phyloP scores from a whole-genome alignment of 306 rosid species.

The Citrullus colocynthis region DNA sequence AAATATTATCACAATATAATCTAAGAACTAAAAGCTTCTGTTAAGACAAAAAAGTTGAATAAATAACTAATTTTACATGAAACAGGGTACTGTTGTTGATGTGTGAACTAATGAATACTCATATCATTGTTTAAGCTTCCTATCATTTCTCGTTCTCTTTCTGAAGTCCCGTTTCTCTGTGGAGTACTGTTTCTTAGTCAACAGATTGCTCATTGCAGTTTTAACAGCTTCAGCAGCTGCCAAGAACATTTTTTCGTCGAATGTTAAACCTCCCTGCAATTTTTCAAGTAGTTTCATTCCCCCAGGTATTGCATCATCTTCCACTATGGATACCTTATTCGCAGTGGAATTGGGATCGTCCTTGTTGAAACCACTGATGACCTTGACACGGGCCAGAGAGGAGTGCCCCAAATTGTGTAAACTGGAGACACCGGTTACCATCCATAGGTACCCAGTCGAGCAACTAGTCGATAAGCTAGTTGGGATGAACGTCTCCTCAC shows the following conservation, averaged over 20 bases:
- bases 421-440: conserved; percentile 70
- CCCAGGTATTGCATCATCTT: conserved; percentile 54
- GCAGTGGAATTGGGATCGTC: conserved; percentile 7
- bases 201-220: conserved; percentile 70
- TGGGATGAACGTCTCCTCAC: conserved; percentile 65
- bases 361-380: conserved; percentile 31
- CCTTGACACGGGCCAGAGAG: conserved; percentile 50
- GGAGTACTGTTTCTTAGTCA: conserved; percentile 77
- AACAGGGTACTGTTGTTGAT: not conserved
- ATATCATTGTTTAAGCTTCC: conserved; percentile 36
- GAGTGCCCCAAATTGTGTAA: conserved; percentile 34
- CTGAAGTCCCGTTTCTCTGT: conserved; percentile 57
- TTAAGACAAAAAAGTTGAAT: not conserved
- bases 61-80: not conserved
- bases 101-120: not conserved
- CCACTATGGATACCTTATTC: conserved; percentile 27
- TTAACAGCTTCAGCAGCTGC: conserved; percentile 84
- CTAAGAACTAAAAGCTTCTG: conserved; percentile 9
- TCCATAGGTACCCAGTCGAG: conserved; percentile 51
- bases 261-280: conserved; percentile 64
- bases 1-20: not conserved
- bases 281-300: conserved; percentile 51
- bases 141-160: conserved; percentile 84
- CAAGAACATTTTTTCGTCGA: conserved; percentile 40
- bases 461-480: conserved; percentile 46